A percentile compares a stretch with the other conserved stretches of the same genome.
Conservation (phyloP, 305 asterid species). For the Plantago rigida region DNA sequence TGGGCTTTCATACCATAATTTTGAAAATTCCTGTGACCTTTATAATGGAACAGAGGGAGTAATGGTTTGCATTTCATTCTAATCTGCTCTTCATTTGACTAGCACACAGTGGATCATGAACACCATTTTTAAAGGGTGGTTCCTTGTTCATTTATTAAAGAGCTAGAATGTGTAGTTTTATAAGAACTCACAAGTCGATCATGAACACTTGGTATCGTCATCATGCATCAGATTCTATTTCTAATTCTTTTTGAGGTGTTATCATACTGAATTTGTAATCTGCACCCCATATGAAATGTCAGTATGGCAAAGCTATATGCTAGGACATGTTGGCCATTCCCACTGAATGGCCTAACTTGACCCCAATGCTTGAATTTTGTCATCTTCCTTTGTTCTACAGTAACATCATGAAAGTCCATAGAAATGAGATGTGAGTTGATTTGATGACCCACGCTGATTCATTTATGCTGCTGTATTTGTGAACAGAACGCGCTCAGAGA, state of each 20-base stretch:
- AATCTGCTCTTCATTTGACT: no score
- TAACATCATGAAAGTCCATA: constrained; percentile 5
- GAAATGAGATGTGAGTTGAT: not conserved
- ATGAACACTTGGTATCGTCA: not conserved
- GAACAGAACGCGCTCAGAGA: constrained; percentile 64
- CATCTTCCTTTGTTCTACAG: not conserved
- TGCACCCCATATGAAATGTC: not conserved
- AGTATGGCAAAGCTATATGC: not conserved
- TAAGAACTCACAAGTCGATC: not conserved
- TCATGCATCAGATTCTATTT: not conserved
- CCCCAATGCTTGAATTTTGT: not conserved
- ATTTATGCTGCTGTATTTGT: constrained; percentile 22
- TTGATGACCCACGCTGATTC: not conserved
- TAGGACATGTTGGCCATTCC: not conserved
- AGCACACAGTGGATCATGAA: no score
- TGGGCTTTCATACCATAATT: not conserved
- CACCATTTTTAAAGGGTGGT: no score
- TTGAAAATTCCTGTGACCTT: not conserved
- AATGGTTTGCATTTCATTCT: no score
- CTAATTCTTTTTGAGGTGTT: not conserved
- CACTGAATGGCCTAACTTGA: not conserved
- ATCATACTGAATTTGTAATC: not conserved
- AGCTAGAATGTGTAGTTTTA: no score
- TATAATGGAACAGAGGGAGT: not conserved
- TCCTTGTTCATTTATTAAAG: no score